A percentile compares a stretch with the other conserved stretches of the same genome.
Conservation (phyloP, 208 protist genomes). For the Leptomonas pyrrhocoris region DNA sequence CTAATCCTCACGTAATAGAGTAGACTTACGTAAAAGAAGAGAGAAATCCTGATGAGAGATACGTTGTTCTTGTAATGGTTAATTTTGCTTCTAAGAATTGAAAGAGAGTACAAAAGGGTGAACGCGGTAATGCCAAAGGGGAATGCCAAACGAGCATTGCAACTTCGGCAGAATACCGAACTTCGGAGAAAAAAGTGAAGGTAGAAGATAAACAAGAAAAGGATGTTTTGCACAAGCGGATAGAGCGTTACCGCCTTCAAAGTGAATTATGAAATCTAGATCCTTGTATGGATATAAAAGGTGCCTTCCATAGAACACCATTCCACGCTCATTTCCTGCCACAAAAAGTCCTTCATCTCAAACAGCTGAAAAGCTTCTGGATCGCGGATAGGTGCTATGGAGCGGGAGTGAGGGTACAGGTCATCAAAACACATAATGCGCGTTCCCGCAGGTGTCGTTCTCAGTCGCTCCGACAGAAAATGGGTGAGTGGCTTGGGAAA, state of each 20-base stretch:
- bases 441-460: conserved; percentile 47
- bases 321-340: conserved; percentile 75
- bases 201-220: conserved; percentile 6
- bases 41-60: too few relatives aligned
- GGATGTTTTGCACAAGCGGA: conserved; percentile 5
- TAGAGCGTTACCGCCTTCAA: conserved; percentile 17
- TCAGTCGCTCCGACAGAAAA: conserved; percentile 73
- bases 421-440: conserved; percentile 85
- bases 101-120: not conserved
- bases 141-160: not conserved
- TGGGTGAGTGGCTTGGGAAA: conserved; percentile 74
- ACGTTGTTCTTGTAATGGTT: too few relatives aligned
- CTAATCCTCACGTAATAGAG: too few relatives aligned
- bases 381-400: conserved; percentile 61
- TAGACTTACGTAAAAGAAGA: too few relatives aligned
- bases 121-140: not conserved
- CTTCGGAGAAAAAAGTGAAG: not conserved
- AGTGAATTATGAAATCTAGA: conserved; percentile 15
- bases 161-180: not conserved
- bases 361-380: conserved; percentile 80
- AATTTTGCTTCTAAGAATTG: too few relatives aligned
- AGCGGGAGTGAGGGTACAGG: conserved; percentile 74
- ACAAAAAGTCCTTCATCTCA: conserved; percentile 77
- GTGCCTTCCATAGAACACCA: conserved; percentile 66
- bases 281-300: conserved; percentile 68